Evolutionary conservation across 495 filamentous ascomycete species (phyloP).

Genomic region (Aspergillus incahuasiensis): DNA sequence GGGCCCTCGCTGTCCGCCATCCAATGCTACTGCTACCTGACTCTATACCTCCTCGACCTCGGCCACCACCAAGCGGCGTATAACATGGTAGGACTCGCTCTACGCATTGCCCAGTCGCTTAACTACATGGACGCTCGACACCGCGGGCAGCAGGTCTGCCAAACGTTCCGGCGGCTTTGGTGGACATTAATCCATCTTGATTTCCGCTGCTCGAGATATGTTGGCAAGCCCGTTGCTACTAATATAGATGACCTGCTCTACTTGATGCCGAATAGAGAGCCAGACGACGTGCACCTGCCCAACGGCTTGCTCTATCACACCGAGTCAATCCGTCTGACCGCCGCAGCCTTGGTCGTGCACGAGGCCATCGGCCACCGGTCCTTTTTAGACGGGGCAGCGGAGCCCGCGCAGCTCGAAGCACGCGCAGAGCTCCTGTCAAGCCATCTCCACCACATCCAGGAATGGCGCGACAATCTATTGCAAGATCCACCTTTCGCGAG

Average conservation of each 20-base stretch:
- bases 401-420: neutral
- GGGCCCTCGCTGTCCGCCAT: conserved; percentile 18
- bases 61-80: conserved; percentile 29
- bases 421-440: neutral
- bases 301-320: conserved; percentile 15
- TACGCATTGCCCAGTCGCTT: conserved; percentile 28
- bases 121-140: conserved; percentile 10
- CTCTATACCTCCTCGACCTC: conserved; percentile 18
- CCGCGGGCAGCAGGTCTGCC: neutral
- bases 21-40: conserved; percentile 26
- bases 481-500: too few relatives aligned
- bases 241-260: conserved; percentile 17
- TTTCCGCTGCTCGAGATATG: conserved; percentile 29
- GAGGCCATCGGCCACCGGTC: conserved; percentile 12
- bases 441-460: too few relatives aligned
- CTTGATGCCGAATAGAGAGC: conserved; percentile 1
- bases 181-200: conserved; percentile 32
- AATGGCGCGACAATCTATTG: too few relatives aligned
- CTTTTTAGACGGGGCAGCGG: conserved; percentile 13
- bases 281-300: neutral
- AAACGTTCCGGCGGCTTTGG: conserved; percentile 22
- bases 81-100: conserved; percentile 28
- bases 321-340: conserved; percentile 22
- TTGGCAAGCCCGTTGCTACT: conserved; percentile 23
- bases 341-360: conserved; percentile 17